Percentiles rank a stretch among this genome's conserved stretches.
Conservation (phyloP, 306 rosid genomes). For the Chamaecrista fasciculata region DNA sequence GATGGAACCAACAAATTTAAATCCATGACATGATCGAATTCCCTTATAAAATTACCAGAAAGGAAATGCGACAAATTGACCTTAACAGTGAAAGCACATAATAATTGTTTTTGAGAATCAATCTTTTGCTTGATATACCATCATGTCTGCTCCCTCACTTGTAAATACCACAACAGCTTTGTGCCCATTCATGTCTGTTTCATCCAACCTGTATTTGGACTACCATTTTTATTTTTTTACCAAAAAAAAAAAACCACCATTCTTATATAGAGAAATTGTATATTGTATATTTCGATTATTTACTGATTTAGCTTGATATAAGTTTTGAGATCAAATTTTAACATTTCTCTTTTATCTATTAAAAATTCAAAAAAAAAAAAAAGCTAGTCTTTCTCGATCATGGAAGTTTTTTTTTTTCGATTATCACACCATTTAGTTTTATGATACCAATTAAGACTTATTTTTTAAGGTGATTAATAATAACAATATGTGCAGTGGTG, state of each 20-base stretch:
- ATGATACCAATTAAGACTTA: conserved; percentile 10
- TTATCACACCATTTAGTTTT: neutral
- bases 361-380: no score
- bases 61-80: conserved; percentile 22
- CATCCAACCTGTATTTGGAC: no score
- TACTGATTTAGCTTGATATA: no score
- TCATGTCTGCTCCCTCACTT: neutral
- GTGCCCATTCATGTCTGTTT: conserved; percentile 9
- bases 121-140: neutral
- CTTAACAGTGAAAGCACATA: conserved; percentile 9
- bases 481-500: neutral
- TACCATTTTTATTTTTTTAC: no score
- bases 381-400: no score
- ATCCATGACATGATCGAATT: neutral
- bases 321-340: no score
- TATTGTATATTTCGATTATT: no score
- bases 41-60: neutral
- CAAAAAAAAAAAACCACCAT: no score
- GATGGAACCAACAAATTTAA: no score
- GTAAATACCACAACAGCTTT: neutral
- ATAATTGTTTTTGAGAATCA: neutral
- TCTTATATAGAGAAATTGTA: no score
- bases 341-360: no score
- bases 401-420: no score
- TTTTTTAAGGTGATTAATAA: conserved; percentile 6